These are phyloP conservation scores for Flaveria bidentis DNA, from an alignment of 129 eudicot species.

Conservation along the genomic window DNA sequence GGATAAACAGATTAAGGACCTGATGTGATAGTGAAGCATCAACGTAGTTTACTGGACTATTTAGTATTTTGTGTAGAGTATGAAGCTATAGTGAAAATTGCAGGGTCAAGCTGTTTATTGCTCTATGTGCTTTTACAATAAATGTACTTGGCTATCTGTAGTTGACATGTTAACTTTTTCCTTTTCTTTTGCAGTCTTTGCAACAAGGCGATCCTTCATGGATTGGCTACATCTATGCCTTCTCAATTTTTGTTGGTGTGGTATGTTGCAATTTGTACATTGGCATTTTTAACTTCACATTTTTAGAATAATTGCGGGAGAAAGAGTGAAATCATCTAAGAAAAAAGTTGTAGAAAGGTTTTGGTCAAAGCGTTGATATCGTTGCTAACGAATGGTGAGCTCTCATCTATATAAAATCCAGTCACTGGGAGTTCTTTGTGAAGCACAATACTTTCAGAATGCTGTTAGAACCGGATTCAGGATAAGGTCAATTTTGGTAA, in stretches of 20 bases:
- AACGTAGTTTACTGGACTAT: too few species aligned
- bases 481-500: slow-evolving; percentile 84
- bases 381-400: slow-evolving; percentile 12
- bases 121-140: too few species aligned
- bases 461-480: slow-evolving; percentile 88
- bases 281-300: neutral
- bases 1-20: too few species aligned
- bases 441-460: slow-evolving; percentile 95
- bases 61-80: too few species aligned
- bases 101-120: too few species aligned
- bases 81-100: too few species aligned
- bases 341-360: slow-evolving; percentile 2
- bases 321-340: neutral
- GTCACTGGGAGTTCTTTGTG: slow-evolving; percentile 86
- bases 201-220: slow-evolving; percentile 97
- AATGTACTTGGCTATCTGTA: neutral
- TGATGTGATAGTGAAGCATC: too few species aligned
- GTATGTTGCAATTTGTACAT: slow-evolving; percentile 48
- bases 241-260: slow-evolving; percentile 88
- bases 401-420: slow-evolving; percentile 35
- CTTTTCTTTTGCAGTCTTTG: slow-evolving; percentile 58
- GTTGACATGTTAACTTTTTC: slow-evolving; percentile 10
- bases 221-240: slow-evolving; percentile 86
- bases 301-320: neutral
- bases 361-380: slow-evolving; percentile 17